Evolutionary conservation across 1,284 basidiomycete species (phyloP), one percentile per base, ranked within the genome.

Genomic region (Microbotryomycetes sp.): DNA sequence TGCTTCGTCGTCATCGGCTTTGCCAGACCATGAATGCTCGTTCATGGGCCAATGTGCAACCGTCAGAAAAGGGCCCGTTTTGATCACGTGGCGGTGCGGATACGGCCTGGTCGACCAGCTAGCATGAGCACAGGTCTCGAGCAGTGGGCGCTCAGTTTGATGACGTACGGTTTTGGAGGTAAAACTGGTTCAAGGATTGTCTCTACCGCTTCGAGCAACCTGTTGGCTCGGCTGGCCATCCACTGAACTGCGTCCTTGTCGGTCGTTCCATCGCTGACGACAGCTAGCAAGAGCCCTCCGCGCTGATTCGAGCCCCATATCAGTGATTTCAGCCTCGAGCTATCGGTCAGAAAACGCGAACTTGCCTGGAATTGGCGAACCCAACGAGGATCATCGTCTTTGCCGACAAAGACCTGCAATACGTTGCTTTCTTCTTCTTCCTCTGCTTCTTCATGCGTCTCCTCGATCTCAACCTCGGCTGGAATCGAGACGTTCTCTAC

Each of bases 171-270:
- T 27, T 30, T 4, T 0, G 56, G 49, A 3, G 58, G 52, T 1
- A 48, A 4, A 2, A 56, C 48, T 6, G 53, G n/a, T 30, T 64
- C 62, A 18, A 57, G 49, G 27, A 64, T 18, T 4, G 57, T 52
- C 52, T 65, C 60, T 28, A 62, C 60, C 2, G 60, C 63, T 29
- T 65, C 63, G 30, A 65, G 60, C 1, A 65, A 52, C 5, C 63
- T 56, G 7, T 47, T 30, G n/a, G 63, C 60, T 3, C 54, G 50
- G 2, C 23, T 52, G 24, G 56, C 57, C 29, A 65, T 53, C 57
- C 54, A 57, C 1, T 52, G 41, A 4, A 35, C 4, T 0, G 24
- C 46, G 2, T 48, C 54, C 7, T 45, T 4, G 24, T 60, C 55
- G 18, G 48, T 47, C 21, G 50, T 15, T 0, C 51, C 50, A 4